phyloP scores from a whole-genome alignment of 768 basidiomycete genomes.

The Macrolepiota fuliginosa region DNA sequence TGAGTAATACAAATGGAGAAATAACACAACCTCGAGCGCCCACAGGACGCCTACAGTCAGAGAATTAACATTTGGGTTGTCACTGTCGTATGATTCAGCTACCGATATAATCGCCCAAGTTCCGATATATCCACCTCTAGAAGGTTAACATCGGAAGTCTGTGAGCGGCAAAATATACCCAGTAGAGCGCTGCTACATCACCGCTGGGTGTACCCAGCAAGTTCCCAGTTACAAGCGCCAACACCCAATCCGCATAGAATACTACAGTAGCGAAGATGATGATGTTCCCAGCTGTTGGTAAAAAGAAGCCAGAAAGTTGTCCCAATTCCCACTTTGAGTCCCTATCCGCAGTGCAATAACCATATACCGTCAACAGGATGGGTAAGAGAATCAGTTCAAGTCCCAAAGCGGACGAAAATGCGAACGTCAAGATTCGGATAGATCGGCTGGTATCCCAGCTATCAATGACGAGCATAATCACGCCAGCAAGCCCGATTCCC shows the following conservation, averaged over 20 bases:
- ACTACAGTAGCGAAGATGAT: conserved; percentile 11
- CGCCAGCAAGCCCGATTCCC: background rate
- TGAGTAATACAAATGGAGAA: no score
- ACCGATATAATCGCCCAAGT: no score
- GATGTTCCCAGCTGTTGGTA: background rate
- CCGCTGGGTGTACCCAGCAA: conserved; percentile 15
- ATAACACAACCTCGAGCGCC: no score
- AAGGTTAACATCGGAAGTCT: conserved; percentile 13
- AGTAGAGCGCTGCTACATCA: conserved; percentile 14
- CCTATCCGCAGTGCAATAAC: background rate
- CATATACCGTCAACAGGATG: background rate
- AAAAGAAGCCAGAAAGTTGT: background rate
- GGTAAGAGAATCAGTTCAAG: background rate
- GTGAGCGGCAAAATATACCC: conserved; percentile 14
- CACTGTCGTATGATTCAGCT: background rate
- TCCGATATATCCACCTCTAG: background rate
- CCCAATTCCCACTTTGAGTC: background rate
- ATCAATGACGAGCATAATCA: background rate
- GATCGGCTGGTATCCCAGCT: background rate
- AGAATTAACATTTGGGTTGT: background rate
- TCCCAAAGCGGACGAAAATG: background rate
- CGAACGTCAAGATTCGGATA: background rate
- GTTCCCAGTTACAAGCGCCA: conserved; percentile 17
- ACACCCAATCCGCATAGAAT: conserved; percentile 18
- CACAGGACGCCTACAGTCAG: no score